Percentiles rank a stretch among this genome's conserved stretches.
phyloP scores from a whole-genome alignment of 345 rosid species.

The Populus euphratica region DNA sequence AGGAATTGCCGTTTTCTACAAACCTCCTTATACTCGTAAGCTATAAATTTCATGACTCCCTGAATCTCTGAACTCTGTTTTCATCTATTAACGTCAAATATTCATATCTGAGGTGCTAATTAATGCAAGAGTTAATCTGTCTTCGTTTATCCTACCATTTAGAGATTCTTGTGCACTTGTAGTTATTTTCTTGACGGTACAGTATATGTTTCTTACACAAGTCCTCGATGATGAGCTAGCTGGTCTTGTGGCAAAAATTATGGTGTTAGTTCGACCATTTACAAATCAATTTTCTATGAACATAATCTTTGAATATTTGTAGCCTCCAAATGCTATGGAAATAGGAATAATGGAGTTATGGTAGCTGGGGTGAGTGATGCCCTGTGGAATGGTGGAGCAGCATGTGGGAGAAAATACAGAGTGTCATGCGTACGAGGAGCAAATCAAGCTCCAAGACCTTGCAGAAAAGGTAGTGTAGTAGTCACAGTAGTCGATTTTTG shows the following conservation, averaged over 20 bases:
- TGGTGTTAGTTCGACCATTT: background rate
- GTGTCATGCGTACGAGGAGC: constrained; percentile 39
- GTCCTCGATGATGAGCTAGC: background rate
- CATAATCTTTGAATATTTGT: background rate
- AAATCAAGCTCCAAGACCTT: constrained; percentile 20
- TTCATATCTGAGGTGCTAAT: background rate
- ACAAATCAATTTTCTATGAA: background rate
- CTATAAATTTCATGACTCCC: background rate
- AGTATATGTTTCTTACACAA: background rate
- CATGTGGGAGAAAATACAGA: constrained; percentile 40
- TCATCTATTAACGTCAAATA: background rate
- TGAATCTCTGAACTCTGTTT: background rate
- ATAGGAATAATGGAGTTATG: constrained; percentile 24
- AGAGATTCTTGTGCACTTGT: background rate
- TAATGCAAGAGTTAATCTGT: background rate
- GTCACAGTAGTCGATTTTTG: constrained; percentile 25
- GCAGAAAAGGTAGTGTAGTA: constrained; percentile 8
- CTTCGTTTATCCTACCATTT: background rate
- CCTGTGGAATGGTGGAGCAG: constrained; percentile 40
- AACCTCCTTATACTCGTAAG: constrained; percentile 3
- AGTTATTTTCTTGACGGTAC: background rate
- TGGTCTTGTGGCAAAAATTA: background rate
- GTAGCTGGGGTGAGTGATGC: constrained; percentile 50
- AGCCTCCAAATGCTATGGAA: constrained; percentile 44
- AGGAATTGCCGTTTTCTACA: constrained; percentile 3